Base-by-base conservation (phyloP, 495 filamentous ascomycete species). In the Amniculicola lignicola region DNA sequence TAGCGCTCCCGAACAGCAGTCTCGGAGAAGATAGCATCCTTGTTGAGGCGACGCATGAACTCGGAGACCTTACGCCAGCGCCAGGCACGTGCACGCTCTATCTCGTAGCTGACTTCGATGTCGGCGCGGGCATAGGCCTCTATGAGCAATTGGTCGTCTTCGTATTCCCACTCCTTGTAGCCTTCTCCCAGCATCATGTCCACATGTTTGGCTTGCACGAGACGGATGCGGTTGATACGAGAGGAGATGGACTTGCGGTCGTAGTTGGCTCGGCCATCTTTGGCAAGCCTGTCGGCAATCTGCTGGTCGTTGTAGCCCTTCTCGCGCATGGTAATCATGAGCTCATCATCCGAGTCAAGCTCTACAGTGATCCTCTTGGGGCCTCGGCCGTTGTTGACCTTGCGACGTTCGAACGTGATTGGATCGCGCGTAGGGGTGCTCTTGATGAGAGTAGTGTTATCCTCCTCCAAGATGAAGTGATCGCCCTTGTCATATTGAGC, bases 301-400 rank as follows among this genome's bases (percentile, higher is more conserved):
- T 68, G 51, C 7, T 48, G 45, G 39, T 73, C 67, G 12, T 41
- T 48, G 48, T 58, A 69, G 4, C 66, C 68, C 16, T 63, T 45
- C 28, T 66, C 41, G 46, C 72, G 72, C 64, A 75, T 66, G 2
- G 39, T 40, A 4, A 70, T 56, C 28, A 74, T 70, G 23, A 71
- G 56, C 37, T 65, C 67, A 53, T 74, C 72, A 14, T 74, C 70
- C 3, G 62, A 64, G 57, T 70, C 69, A 10, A 68, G 46, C 5
- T 68, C 51, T 14, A 51, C 54, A 15, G 60, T 59, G 11, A 68
- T 52, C 24, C 51, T 64, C 63, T 68, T 70, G 21, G 15, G 14
- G 18, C 43, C 48, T 1, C 27, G 16, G 11, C 51, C 42, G 4
- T 43, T 55, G 21, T 14, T 29, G 21, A 27, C 18, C 6, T 41